These are phyloP conservation scores for Nelumbo lutea DNA, from an alignment of 164 flowering plant species.

Conservation along the genomic window DNA sequence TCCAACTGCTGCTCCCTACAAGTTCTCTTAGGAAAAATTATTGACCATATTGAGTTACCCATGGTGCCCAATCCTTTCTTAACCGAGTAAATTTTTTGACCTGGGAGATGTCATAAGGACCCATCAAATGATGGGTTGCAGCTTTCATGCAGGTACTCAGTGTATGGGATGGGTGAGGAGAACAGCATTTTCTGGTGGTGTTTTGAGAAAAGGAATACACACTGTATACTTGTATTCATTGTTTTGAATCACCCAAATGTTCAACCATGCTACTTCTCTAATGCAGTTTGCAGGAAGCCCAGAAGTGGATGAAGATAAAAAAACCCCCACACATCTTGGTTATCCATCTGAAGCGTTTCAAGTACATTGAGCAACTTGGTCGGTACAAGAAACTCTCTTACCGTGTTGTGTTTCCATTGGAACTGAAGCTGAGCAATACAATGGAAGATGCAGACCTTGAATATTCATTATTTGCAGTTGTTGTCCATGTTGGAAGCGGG, in stretches of 20 bases:
- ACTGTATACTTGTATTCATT: no score
- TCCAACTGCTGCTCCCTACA: neutral
- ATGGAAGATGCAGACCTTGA: conserved; percentile 82
- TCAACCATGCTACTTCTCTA: neutral
- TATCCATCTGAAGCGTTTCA: conserved; percentile 95
- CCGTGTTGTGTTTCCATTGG: conserved; percentile 94
- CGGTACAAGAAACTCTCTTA: conserved; percentile 94
- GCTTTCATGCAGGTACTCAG: no score
- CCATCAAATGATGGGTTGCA: no score
- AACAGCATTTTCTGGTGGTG: no score
- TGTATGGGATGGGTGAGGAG: no score
- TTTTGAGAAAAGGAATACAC: no score
- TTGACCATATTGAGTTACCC: neutral
- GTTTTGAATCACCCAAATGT: neutral
- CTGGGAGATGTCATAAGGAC: no score
- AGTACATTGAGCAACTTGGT: conserved; percentile 92
- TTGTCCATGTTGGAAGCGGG: conserved; percentile 96
- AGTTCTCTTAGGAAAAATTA: neutral
- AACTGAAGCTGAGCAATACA: conserved; percentile 90
- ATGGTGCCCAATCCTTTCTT: neutral
- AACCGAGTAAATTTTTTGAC: no score
- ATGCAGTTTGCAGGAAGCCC: conserved; percentile 51
- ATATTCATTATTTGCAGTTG: conserved; percentile 94
- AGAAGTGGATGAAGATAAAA: conserved; percentile 69
- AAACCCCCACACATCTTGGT: conserved; percentile 93